Evolutionary conservation across 495 filamentous ascomycete genomes (phyloP), one percentile per base, ranked within the genome.

Genomic region (Aspergillus funiculosus): DNA sequence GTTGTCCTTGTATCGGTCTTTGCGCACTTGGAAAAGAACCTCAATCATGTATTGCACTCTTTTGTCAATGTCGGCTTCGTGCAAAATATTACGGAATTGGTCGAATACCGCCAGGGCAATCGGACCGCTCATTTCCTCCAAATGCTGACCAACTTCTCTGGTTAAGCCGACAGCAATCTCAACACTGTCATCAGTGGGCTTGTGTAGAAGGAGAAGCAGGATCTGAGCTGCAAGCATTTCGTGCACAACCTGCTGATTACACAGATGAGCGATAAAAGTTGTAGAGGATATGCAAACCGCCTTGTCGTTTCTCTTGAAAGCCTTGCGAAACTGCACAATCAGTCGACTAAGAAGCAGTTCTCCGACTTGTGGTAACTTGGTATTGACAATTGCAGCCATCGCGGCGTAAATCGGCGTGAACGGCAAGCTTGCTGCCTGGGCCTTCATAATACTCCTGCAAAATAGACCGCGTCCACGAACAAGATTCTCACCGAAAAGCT

Each of bases 31-130:
- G 65, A 99, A 97, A 43, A 99, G 70, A 6, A 96, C 91, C 60
- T 99, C 92, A 49, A 99, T 94, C 89, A 94, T 94, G 63, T 96
- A 97, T 67, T 97, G 92, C 22, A 90, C 87, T 46, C 92, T 75
- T 68, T 94, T 95, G 57, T 99, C 92, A 57, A 97, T 91, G 57
- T 89, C 88, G 26, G 87, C 87, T 61, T 97, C 94, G 63, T 97
- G 89, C 6, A 99, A 73, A 52, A 97, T 97, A 46, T 80, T 89
- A 39, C 92, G 71, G 69, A 99, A 94, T 60, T 95, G 90, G 56
- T 97, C 94, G 48, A 92, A 99, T 11, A 99, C 86, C 34, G 81
- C 85, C 44, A 89, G 76, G 15, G 87, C 85, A 54, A 97, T 92
- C 15, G 81, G 72, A 2, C 80, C 74, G 53, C 82, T 90, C 87